A percentile compares a stretch with the other conserved stretches of the same genome.
Evolutionary conservation across 805 yeast species (phyloP).

Genomic region (Zygosaccharomyces pseudorouxii): DNA sequence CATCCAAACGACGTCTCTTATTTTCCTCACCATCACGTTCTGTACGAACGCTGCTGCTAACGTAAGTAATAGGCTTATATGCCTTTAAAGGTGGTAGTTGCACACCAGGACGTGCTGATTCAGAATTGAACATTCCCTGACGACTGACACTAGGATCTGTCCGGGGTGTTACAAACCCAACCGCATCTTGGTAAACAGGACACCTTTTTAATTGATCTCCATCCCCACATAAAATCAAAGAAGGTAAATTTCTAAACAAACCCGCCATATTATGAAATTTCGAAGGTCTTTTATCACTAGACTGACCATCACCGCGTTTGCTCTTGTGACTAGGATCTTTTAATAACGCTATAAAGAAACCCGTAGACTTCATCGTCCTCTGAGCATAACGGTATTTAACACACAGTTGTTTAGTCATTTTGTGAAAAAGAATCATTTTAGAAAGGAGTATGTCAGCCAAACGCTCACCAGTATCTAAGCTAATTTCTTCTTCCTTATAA

Average conservation of each 20-base stretch:
- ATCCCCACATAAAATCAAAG: constrained; percentile 31
- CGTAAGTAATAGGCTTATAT: constrained; percentile 34
- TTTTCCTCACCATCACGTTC: constrained; percentile 17
- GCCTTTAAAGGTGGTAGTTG: constrained; percentile 33
- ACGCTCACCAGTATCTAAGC: constrained; percentile 37
- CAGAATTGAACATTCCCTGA: constrained; percentile 3
- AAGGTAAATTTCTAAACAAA: constrained; percentile 33
- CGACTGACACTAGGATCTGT: constrained; percentile 6
- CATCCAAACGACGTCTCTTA: constrained; percentile 25
- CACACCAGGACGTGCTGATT: constrained; percentile 15
- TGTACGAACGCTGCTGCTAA: constrained; percentile 31
- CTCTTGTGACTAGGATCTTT: constrained; percentile 29
- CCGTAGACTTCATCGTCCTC: constrained; percentile 57
- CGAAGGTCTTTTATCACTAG: constrained; percentile 22
- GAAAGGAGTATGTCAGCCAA: constrained; percentile 37
- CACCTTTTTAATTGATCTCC: constrained; percentile 35
- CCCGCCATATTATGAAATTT: constrained; percentile 28
- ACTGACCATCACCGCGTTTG: constrained; percentile 8
- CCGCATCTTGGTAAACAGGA: constrained; percentile 37
- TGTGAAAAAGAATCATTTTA: constrained; percentile 42
- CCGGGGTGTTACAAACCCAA: constrained; percentile 30
- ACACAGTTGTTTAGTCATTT: constrained; percentile 45
- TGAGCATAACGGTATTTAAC: constrained; percentile 61
- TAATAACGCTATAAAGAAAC: constrained; percentile 39
- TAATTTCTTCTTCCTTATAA: constrained; percentile 33